Conservation (phyloP, 306 rosid genomes). For the Mimosa pudica region DNA sequence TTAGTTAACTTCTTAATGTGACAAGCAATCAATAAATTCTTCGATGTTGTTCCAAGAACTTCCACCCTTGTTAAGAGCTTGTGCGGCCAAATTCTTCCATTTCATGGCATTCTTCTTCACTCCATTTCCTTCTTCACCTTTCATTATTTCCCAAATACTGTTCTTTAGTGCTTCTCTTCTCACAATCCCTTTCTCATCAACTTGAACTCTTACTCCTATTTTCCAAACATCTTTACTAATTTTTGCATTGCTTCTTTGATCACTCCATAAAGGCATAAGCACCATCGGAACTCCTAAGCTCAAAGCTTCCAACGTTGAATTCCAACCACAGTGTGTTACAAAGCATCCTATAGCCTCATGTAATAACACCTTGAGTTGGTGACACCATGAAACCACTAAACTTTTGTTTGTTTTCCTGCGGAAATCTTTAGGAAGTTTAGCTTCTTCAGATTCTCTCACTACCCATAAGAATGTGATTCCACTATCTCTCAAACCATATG, state of each 20-base stretch:
- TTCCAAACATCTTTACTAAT: slow-evolving; percentile 2
- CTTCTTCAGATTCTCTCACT: not conserved
- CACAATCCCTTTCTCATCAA: slow-evolving; percentile 7
- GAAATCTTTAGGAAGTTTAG: not conserved
- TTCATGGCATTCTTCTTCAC: not conserved
- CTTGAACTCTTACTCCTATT: not conserved
- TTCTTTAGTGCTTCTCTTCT: not conserved
- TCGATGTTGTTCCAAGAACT: not conserved
- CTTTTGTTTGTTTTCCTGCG: not conserved
- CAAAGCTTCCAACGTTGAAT: not conserved
- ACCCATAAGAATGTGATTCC: not conserved
- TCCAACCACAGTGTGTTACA: slow-evolving; percentile 1
- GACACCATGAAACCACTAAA: not conserved
- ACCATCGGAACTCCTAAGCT: not conserved
- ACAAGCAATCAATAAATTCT: not conserved
- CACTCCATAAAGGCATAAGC: not conserved
- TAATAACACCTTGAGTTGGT: slow-evolving; percentile 8
- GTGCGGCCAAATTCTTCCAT: not conserved
- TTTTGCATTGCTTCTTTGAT: not conserved
- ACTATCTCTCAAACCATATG: not conserved
- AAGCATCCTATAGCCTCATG: slow-evolving; percentile 7
- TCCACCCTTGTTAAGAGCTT: not conserved
- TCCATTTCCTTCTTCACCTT: not conserved
- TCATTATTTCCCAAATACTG: not conserved
- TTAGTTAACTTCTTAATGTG: not conserved